Percentiles rank a stretch among this genome's conserved stretches.
phyloP scores from a whole-genome alignment of 495 filamentous ascomycete species.

The Apiosordaria backusii region DNA sequence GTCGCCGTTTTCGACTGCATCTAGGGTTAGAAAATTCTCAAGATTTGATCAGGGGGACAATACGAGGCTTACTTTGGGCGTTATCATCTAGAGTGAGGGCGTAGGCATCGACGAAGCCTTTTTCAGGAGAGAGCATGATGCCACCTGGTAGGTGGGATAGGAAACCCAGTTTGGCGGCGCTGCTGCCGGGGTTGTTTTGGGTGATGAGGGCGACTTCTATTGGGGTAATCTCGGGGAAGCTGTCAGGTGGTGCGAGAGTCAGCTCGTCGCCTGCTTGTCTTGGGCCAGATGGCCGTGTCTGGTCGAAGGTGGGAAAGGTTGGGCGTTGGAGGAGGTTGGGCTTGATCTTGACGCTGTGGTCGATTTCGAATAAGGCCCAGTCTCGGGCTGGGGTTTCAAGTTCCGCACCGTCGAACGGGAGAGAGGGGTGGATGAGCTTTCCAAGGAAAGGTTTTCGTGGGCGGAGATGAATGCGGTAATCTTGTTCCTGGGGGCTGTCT shows the following conservation, averaged over 20 bases:
- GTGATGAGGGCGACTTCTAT: slow-evolving; percentile 15
- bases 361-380: slow-evolving; percentile 20
- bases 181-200: not conserved
- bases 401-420: not conserved
- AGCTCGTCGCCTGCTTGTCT: slow-evolving; percentile 1
- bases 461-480: not conserved
- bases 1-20: slow-evolving; percentile 25
- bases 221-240: slow-evolving; percentile 7
- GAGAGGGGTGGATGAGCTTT: too few species aligned
- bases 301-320: too few species aligned
- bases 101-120: slow-evolving; percentile 17
- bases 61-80: not conserved
- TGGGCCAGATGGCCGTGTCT: too few species aligned
- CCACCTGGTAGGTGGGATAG: slow-evolving; percentile 16
- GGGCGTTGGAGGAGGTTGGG: slow-evolving; percentile 14
- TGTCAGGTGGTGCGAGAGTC: slow-evolving; percentile 5
- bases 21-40: not conserved
- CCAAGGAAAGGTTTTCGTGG: not conserved
- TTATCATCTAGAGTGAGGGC: slow-evolving; percentile 14
- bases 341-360: slow-evolving; percentile 9
- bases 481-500: too few species aligned
- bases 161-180: slow-evolving; percentile 11
- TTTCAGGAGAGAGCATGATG: slow-evolving; percentile 12
- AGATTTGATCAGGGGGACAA: not conserved
- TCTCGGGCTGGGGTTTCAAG: slow-evolving; percentile 5